phyloP scores from a whole-genome alignment of 2,329 filamentous ascomycete species.

The Trichoderma sp. region DNA sequence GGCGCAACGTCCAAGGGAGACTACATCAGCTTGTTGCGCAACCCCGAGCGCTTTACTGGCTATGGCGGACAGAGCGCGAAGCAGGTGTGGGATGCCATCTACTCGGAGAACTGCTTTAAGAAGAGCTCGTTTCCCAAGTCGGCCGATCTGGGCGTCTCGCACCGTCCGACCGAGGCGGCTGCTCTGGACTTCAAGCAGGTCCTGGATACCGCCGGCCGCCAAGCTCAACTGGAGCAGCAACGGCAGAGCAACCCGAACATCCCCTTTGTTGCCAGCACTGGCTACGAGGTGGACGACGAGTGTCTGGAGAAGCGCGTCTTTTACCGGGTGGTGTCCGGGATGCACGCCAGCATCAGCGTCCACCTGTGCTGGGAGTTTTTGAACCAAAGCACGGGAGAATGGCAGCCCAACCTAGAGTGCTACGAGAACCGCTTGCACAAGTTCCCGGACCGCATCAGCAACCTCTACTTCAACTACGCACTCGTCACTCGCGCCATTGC shows the following conservation, averaged over 20 bases:
- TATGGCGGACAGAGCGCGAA: conserved; percentile 82
- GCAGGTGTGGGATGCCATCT: conserved; percentile 96
- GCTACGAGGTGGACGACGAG: conserved; percentile 81
- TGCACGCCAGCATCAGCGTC: conserved; percentile 97
- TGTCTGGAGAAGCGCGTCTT: conserved; percentile 99
- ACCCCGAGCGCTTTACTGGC: conserved; percentile 93
- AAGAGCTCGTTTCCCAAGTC: conserved; percentile 64
- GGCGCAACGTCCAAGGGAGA: conserved; percentile 84
- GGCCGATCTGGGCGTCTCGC: conserved; percentile 54
- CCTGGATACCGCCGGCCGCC: conserved; percentile 60
- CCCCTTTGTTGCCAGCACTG: conserved; percentile 63
- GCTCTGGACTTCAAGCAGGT: conserved; percentile 64
- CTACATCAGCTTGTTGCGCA: conserved; percentile 91
- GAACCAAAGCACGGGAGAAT: conserved; percentile 91
- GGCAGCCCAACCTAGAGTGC: conserved; percentile 87
- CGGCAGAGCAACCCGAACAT: conserved; percentile 51
- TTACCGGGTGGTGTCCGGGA: conserved; percentile 90
- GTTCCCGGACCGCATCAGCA: conserved; percentile 88
- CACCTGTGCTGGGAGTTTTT: conserved; percentile 96
- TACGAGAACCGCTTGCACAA: conserved; percentile 84
- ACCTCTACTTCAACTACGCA: conserved; percentile 99
- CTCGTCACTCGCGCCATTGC: conserved; percentile 88
- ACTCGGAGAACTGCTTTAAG: conserved; percentile 94
- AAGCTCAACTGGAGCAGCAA: conserved; percentile 62
- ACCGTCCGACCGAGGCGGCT: conserved; percentile 53